Evolutionary conservation across 768 basidiomycete genomes (phyloP).

Genomic region (Leucosporidium yakuticum): DNA sequence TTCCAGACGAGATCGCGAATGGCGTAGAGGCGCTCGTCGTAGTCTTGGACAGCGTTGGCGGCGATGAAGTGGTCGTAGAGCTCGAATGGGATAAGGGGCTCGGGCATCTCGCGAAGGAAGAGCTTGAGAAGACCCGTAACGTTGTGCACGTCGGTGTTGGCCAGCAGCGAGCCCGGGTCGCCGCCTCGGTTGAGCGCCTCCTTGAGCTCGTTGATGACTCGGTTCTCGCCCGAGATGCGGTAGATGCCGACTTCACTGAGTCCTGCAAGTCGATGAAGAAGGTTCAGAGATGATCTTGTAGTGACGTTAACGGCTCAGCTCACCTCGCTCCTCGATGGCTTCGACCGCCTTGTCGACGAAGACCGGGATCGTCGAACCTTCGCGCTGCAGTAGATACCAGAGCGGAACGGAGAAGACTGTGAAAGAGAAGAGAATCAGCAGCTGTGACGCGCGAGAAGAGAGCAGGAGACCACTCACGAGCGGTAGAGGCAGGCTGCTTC

Average conservation of each 20-base stretch:
- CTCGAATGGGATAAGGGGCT: slow-evolving; percentile 28
- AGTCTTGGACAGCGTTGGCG: slow-evolving; percentile 26
- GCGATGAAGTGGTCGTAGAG: slow-evolving; percentile 31
- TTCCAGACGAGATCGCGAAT: slow-evolving; percentile 34
- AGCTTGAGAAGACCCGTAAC: slow-evolving; percentile 34
- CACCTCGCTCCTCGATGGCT: slow-evolving; percentile 20
- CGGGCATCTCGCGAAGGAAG: slow-evolving; percentile 36
- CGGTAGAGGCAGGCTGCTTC: not conserved
- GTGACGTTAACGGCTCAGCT: too few species aligned
- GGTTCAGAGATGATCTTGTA: too few species aligned
- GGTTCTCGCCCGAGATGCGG: slow-evolving; percentile 33
- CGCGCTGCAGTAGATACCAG: slow-evolving; percentile 12
- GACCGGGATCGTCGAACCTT: slow-evolving; percentile 14
- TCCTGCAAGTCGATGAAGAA: too few species aligned
- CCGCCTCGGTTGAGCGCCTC: slow-evolving; percentile 14
- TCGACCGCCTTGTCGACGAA: slow-evolving; percentile 16
- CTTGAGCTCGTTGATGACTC: slow-evolving; percentile 16
- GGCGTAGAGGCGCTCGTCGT: slow-evolving; percentile 32
- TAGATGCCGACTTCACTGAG: slow-evolving; percentile 26
- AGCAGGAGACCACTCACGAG: not conserved
- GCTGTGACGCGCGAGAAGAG: too few species aligned
- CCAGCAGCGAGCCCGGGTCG: not conserved
- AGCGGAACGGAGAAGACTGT: slow-evolving; percentile 28
- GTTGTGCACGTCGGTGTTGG: slow-evolving; percentile 32
- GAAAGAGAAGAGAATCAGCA: not conserved